Evolutionary conservation across 768 basidiomycete species (phyloP).

Genomic region (Amanita subjunquillea): DNA sequence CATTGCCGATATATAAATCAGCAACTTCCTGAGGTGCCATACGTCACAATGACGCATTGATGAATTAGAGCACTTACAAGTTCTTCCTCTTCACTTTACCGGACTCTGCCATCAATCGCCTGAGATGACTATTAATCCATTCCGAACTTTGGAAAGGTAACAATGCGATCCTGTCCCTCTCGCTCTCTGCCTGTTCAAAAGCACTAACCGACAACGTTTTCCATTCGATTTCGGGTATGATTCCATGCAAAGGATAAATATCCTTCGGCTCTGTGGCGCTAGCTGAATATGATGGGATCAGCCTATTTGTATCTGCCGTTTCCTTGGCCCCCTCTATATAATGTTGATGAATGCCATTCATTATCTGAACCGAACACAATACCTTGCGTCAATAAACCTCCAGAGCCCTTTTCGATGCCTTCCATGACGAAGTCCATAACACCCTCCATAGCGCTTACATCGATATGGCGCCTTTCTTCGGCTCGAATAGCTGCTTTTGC

Average conservation of each 20-base stretch:
- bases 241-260: conserved; percentile 59
- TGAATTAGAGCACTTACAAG: conserved; percentile 34
- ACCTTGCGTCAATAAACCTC: conserved; percentile 63
- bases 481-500: conserved; percentile 80
- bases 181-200: conserved; percentile 40
- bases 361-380: background rate
- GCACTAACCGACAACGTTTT: conserved; percentile 49
- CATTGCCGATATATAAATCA: conserved; percentile 79
- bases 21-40: conserved; percentile 44
- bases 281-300: conserved; percentile 67
- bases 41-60: background rate
- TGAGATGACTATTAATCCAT: conserved; percentile 67
- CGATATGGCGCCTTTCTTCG: conserved; percentile 82
- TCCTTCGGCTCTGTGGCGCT: conserved; percentile 63
- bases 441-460: conserved; percentile 78
- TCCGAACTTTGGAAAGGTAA: conserved; percentile 53
- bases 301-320: conserved; percentile 49
- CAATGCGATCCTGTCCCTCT: conserved; percentile 38
- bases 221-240: conserved; percentile 79
- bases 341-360: conserved; percentile 1
- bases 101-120: conserved; percentile 29
- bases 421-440: conserved; percentile 77
- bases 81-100: conserved; percentile 48
- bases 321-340: conserved; percentile 57
- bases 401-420: conserved; percentile 66